Percentiles rank a stretch among this genome's conserved stretches.
Evolutionary conservation across 768 basidiomycete species (phyloP).

Genomic region (Boletus huronensis): DNA sequence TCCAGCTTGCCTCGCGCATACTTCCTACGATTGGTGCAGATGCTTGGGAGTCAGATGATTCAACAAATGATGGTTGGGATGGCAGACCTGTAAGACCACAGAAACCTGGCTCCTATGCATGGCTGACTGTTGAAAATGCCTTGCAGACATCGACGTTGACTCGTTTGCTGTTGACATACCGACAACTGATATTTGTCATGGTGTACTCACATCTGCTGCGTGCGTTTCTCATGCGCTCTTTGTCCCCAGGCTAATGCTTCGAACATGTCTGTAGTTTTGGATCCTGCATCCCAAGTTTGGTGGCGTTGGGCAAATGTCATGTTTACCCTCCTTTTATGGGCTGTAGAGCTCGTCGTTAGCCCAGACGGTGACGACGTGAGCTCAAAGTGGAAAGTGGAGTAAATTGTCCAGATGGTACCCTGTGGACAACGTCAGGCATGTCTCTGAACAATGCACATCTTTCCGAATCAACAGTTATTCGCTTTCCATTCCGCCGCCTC

Average conservation of each 20-base stretch:
- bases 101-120: neutral
- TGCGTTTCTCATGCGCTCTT: constrained; percentile 37
- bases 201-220: constrained; percentile 84
- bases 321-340: constrained; percentile 81
- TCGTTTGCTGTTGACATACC: constrained; percentile 72
- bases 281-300: constrained; percentile 90
- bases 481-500: constrained; percentile 68
- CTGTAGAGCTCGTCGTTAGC: constrained; percentile 75
- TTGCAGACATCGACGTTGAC: constrained; percentile 72
- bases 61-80: constrained; percentile 59
- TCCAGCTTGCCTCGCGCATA: constrained; percentile 79
- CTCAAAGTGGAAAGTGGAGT: constrained; percentile 78
- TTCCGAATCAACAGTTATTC: constrained; percentile 37
- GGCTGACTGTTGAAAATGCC: constrained; percentile 9
- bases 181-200: constrained; percentile 80
- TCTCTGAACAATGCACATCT: constrained; percentile 2
- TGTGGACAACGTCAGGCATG: constrained; percentile 4
- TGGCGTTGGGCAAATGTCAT: constrained; percentile 92
- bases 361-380: constrained; percentile 65
- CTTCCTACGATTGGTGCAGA: constrained; percentile 82
- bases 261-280: constrained; percentile 53
- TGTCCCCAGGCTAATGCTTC: neutral
- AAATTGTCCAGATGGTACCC: constrained; percentile 9
- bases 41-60: constrained; percentile 69
- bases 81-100: constrained; percentile 58